Evolutionary conservation across 441 rosid species (phyloP).

Genomic region (Cnidoscolus chayamansa): DNA sequence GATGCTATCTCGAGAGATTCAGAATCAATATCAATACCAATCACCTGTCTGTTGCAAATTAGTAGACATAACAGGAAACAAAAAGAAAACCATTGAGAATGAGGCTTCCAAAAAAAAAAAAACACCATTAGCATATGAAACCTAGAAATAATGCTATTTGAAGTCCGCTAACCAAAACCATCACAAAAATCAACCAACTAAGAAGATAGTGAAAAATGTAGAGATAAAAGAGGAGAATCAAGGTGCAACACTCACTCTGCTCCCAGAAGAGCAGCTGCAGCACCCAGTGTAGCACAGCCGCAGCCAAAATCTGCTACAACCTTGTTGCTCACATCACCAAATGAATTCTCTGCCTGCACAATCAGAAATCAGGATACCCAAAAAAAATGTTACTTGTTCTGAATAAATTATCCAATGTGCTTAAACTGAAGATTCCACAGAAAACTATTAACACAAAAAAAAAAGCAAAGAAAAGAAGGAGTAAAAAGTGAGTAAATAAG

Average conservation of each 20-base stretch:
- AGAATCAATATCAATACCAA: constrained; percentile 76
- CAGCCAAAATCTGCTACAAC: constrained; percentile 95
- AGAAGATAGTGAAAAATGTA: neutral
- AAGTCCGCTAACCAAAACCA: neutral
- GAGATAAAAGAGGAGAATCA: constrained; percentile 3
- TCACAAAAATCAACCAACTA: neutral
- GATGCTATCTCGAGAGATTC: constrained; percentile 72
- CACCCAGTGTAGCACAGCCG: constrained; percentile 85
- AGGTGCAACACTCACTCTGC: constrained; percentile 59
- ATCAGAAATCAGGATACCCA: neutral
- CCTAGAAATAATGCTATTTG: neutral
- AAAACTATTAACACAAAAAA: neutral
- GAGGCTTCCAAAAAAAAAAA: neutral
- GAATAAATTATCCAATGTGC: neutral
- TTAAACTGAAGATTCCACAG: neutral
- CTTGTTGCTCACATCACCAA: constrained; percentile 65
- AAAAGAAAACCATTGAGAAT: neutral
- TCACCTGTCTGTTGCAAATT: constrained; percentile 51
- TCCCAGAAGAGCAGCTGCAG: constrained; percentile 81
- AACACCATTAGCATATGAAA: neutral
- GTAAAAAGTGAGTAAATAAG: neutral
- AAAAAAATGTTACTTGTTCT: neutral
- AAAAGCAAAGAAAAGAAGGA: neutral
- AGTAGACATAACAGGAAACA: constrained; percentile 12
- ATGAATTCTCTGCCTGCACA: constrained; percentile 80